phyloP scores from a whole-genome alignment of 2,329 filamentous ascomycete species.

The Volutella citrinella region DNA sequence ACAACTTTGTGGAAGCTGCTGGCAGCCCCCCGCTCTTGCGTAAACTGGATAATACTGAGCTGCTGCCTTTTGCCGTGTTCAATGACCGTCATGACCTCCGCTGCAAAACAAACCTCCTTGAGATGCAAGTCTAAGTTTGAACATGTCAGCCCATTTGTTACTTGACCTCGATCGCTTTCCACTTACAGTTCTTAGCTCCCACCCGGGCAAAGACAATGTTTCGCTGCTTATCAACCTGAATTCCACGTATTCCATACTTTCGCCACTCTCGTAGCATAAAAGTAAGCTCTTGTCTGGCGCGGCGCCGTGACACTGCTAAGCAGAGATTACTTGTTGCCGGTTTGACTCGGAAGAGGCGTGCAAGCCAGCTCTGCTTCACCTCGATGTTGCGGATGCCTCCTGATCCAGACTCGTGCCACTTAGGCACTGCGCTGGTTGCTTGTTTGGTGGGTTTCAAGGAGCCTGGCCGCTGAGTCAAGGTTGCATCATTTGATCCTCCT shows the following conservation, averaged over 20 bases:
- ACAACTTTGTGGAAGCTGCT: slow-evolving; percentile 84
- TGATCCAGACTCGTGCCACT: slow-evolving; percentile 34
- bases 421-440: slow-evolving; percentile 18
- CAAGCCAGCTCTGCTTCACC: slow-evolving; percentile 80
- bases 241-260: slow-evolving; percentile 74
- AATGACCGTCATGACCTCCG: slow-evolving; percentile 84
- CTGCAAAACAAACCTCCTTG: slow-evolving; percentile 83
- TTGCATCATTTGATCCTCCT: slow-evolving; percentile 12
- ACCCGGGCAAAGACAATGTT: slow-evolving; percentile 80
- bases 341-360: slow-evolving; percentile 84
- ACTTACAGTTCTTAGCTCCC: slow-evolving; percentile 73
- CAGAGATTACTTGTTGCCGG: slow-evolving; percentile 75
- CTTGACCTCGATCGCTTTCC: not conserved
- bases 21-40: slow-evolving; percentile 86
- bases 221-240: slow-evolving; percentile 74
- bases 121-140: slow-evolving; percentile 65
- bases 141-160: slow-evolving; percentile 16
- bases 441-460: too few relatives aligned
- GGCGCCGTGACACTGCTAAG: slow-evolving; percentile 64
- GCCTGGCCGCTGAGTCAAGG: too few relatives aligned
- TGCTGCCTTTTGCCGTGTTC: slow-evolving; percentile 76
- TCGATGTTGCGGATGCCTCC: slow-evolving; percentile 54
- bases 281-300: slow-evolving; percentile 73
- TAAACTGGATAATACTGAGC: slow-evolving; percentile 79
- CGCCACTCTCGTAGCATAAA: slow-evolving; percentile 77